Base-by-base conservation (phyloP, 345 rosid species). In the Mangifera indica region DNA sequence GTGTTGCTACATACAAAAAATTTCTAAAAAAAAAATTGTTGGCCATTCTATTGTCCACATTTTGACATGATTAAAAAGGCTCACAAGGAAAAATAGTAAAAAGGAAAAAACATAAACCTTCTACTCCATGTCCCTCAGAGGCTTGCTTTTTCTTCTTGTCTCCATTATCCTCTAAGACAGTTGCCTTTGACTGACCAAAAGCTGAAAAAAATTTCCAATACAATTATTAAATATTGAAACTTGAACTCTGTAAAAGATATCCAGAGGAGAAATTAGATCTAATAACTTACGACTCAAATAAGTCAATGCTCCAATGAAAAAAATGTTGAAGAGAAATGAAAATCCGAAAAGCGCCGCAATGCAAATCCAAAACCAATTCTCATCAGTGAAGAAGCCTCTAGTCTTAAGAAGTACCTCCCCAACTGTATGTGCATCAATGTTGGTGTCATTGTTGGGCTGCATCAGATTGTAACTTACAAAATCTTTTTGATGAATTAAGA, bases 311-410 rank as follows among this genome's bases (percentile, higher is more conserved):
- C 67, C 80, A 57, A 88, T 69, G 67, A 91, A 93, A 15, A 86
- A 83, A 74, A 85, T 56, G 78, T 93, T 93, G 89, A 91, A 93
- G 74, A 91, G 76, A 61, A 93, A 37, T 44, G 98, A 83, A 77
- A 85, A 90, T 34, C 84, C 98, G 72, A 90, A 76, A 24, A 93
- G 80, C 15, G 88, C 94, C 74, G 83, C 98, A 18, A 91, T 74
- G 61, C 96, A 87, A 44, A 93, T 85, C 97, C 98, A 91, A 77
- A 79, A 91, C 97, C 87, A 87, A 69, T 85, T 82, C 2, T 86
- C 88, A 3, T 93, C 80, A 0, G 84, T 85, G 74, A 72, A 85
- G 83, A 89, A 90, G 70, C 96, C 89, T 69, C 97, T 81, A 62
- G 86, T 60, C 71, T 82, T 83, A 12, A 93, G 81, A 66, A 93